Evolutionary conservation across 1,139 yeast species (phyloP), one percentile per base, ranked within the genome.

Genomic region (Candida freyschussii): DNA sequence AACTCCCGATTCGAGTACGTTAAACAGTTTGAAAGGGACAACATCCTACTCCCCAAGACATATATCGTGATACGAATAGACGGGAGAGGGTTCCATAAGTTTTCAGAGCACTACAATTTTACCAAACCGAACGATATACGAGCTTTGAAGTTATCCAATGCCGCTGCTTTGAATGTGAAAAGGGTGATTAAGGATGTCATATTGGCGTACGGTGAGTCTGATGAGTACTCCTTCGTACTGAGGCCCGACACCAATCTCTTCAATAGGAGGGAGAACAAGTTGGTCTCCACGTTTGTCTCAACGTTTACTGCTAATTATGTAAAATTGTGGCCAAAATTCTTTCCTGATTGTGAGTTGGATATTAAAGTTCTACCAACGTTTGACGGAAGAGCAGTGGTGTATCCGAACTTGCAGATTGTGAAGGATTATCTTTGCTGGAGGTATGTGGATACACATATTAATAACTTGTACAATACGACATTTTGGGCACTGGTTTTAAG

Each of bases 371-470:
- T 91, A 30, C 98, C 98, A 0, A 78, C 82, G 21, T 91, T 91
- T 57, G 99, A 91, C 59, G 87, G 94, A 0, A 63, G 99, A 28
- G 94, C 94, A 1, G 94, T 91, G 10, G 62, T 77, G 3, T 91
- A 91, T 49, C 99, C 99, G 0, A 74, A 71, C 36, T 47, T 63
- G 17, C 51, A 62, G 8, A 63, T 67, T 2, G 67, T 89, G 2
- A 65, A 84, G 34, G 97, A 91, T 55, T 93, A 93, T 53, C 72
- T 93, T 43, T 64, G 83, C 35, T 93, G 99, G 99, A 68, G 99
- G 47, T 97, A 86, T 55, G 98, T 82, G 1, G 99, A 91, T 55
- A 91, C 98, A 37, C 98, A 91, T 59, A 91, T 91, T 36, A 91
- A 91, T 55, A 91, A 91, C 55, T 61, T 93, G 41, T 93, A 89